A percentile compares a stretch with the other conserved stretches of the same genome.
phyloP scores from a whole-genome alignment of 345 rosid genomes.

The Populus davidiana region DNA sequence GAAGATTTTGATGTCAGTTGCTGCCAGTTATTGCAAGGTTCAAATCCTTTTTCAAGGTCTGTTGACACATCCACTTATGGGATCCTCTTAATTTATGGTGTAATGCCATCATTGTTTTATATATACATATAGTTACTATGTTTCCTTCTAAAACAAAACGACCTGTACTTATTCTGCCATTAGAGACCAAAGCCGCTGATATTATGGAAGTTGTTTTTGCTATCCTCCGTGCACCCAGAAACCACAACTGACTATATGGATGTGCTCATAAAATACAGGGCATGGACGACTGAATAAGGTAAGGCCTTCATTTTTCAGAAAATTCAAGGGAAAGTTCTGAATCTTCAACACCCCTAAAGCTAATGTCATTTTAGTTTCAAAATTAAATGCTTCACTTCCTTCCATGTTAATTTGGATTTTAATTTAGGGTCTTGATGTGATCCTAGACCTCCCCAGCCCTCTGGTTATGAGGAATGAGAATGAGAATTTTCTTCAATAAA shows the following conservation, averaged over 20 bases:
- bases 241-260: neutral
- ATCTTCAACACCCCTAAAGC: neutral
- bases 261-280: slow-evolving; percentile 9
- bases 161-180: neutral
- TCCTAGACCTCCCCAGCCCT: too few species aligned
- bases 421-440: neutral
- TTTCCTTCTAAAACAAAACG: neutral
- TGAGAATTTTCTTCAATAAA: neutral
- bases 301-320: neutral
- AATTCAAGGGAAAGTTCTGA: neutral
- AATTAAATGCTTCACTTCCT: neutral
- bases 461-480: too few species aligned
- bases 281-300: neutral
- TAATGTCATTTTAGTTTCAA: neutral
- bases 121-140: neutral
- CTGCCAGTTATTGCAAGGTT: neutral
- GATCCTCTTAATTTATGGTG: neutral
- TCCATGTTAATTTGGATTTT: neutral
- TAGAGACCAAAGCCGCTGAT: neutral
- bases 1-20: neutral
- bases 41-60: too few species aligned
- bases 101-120: neutral
- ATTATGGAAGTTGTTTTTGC: neutral
- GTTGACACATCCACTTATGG: neutral
- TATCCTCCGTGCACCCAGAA: neutral